Evolutionary conservation across 306 rosid genomes (phyloP).

Genomic region (Arachis hypogaea): DNA sequence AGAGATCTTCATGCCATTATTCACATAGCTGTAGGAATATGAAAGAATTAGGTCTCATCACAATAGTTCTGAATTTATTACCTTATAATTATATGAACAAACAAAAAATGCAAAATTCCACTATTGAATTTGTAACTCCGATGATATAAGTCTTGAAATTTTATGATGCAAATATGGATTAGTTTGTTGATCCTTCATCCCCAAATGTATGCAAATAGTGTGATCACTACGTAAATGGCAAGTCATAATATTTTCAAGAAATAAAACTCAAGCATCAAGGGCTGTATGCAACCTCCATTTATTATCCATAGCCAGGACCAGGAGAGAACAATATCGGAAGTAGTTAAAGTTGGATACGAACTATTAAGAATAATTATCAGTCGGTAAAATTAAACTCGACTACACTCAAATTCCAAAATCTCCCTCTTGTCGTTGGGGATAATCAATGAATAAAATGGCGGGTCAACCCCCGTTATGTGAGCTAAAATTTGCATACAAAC

Average conservation of each 20-base stretch:
- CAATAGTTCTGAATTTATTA: background rate
- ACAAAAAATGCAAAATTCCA: background rate
- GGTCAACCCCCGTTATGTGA: slow-evolving; percentile 27
- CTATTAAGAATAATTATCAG: slow-evolving; percentile 10
- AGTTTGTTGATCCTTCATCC: background rate
- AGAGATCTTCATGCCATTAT: no score
- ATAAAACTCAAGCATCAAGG: background rate
- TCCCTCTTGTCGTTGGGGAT: slow-evolving; percentile 47
- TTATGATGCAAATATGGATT: background rate
- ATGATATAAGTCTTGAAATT: background rate
- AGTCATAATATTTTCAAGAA: slow-evolving; percentile 1
- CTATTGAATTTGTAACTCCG: background rate
- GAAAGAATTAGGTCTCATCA: background rate
- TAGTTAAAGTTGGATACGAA: slow-evolving; percentile 16
- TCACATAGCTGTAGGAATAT: no score
- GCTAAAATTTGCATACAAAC: background rate
- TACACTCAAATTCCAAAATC: slow-evolving; percentile 52
- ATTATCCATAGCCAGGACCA: background rate
- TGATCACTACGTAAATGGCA: no score
- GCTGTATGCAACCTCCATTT: background rate
- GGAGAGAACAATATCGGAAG: slow-evolving; percentile 19
- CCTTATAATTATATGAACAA: background rate
- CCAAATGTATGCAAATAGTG: no score
- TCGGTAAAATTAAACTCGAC: slow-evolving; percentile 28
- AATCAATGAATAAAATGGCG: slow-evolving; percentile 46